These are phyloP conservation scores for Arabis hirsuta DNA, from an alignment of 345 rosid genomes.

Conservation along the genomic window DNA sequence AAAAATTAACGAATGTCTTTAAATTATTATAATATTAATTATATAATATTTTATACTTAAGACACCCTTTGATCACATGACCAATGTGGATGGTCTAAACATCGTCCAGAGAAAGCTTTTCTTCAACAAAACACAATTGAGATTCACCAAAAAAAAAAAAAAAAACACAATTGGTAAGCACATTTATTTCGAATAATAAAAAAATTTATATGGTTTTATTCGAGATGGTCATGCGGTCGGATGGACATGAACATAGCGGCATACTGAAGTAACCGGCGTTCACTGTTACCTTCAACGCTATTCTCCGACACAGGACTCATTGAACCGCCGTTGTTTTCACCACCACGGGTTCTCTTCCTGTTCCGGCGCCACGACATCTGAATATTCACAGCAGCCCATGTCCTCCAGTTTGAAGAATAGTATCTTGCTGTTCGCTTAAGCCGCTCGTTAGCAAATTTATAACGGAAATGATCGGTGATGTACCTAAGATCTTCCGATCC, in stretches of 20 bases:
- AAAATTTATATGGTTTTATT: slow-evolving; percentile 34
- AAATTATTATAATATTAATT: no score
- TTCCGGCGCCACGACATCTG: slow-evolving; percentile 79
- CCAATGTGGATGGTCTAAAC: no score
- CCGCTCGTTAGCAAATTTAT: slow-evolving; percentile 72
- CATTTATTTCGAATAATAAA: neutral
- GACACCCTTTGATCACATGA: no score
- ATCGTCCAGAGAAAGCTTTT: no score
- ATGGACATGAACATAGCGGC: slow-evolving; percentile 86
- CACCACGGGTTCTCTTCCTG: slow-evolving; percentile 54
- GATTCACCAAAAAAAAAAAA: no score
- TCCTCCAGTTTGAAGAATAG: slow-evolving; percentile 91
- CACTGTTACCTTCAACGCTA: slow-evolving; percentile 49
- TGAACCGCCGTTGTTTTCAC: slow-evolving; percentile 46
- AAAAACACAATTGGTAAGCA: neutral
- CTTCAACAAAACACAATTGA: neutral
- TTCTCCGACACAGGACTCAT: slow-evolving; percentile 50
- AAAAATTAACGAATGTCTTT: no score
- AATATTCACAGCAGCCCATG: slow-evolving; percentile 91
- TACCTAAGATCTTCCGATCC: slow-evolving; percentile 65
- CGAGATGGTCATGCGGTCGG: slow-evolving; percentile 87
- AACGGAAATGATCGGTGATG: slow-evolving; percentile 88
- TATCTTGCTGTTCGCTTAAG: slow-evolving; percentile 82
- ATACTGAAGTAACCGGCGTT: slow-evolving; percentile 63
- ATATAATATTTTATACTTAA: no score